Evolutionary conservation across 305 asterid species (phyloP).

Genomic region (Plantago coronopus): DNA sequence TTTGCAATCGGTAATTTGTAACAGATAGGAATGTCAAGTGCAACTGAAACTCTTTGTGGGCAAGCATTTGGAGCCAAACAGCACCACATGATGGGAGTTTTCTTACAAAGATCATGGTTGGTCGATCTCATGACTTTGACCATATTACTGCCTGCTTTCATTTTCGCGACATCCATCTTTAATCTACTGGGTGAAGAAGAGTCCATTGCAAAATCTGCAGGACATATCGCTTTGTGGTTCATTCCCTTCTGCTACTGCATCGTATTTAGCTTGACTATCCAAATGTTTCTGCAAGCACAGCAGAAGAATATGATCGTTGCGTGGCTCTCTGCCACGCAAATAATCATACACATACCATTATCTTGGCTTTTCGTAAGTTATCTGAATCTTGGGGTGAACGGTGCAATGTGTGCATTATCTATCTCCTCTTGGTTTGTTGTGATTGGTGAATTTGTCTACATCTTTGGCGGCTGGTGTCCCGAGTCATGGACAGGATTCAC

Average conservation of each 20-base stretch:
- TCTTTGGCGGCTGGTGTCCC: slow-evolving; percentile 50
- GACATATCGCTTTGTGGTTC: slow-evolving; percentile 40
- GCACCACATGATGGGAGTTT: slow-evolving; percentile 46
- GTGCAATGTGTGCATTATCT: slow-evolving; percentile 34
- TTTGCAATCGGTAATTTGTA: not conserved
- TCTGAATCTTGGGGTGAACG: slow-evolving; percentile 33
- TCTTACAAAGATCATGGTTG: slow-evolving; percentile 49
- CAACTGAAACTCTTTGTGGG: slow-evolving; percentile 45
- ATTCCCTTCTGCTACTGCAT: slow-evolving; percentile 34
- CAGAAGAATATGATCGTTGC: slow-evolving; percentile 43
- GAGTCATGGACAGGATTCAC: slow-evolving; percentile 47
- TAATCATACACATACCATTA: slow-evolving; percentile 33
- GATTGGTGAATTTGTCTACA: slow-evolving; percentile 35
- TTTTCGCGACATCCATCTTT: slow-evolving; percentile 36
- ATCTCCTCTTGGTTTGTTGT: slow-evolving; percentile 43
- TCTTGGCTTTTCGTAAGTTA: slow-evolving; percentile 40
- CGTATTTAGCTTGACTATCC: slow-evolving; percentile 35
- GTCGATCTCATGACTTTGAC: slow-evolving; percentile 31
- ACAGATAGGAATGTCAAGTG: slow-evolving; percentile 48
- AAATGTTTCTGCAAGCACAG: slow-evolving; percentile 55
- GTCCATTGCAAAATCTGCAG: slow-evolving; percentile 34
- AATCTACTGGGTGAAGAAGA: slow-evolving; percentile 40
- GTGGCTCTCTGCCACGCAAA: slow-evolving; percentile 24
- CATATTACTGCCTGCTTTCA: slow-evolving; percentile 35
- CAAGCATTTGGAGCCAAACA: slow-evolving; percentile 50